Percentiles rank a stretch among this genome's conserved stretches.
These are phyloP conservation scores for Clohesyomyces aquaticus DNA, from an alignment of 495 filamentous ascomycete genomes.

Conservation along the genomic window DNA sequence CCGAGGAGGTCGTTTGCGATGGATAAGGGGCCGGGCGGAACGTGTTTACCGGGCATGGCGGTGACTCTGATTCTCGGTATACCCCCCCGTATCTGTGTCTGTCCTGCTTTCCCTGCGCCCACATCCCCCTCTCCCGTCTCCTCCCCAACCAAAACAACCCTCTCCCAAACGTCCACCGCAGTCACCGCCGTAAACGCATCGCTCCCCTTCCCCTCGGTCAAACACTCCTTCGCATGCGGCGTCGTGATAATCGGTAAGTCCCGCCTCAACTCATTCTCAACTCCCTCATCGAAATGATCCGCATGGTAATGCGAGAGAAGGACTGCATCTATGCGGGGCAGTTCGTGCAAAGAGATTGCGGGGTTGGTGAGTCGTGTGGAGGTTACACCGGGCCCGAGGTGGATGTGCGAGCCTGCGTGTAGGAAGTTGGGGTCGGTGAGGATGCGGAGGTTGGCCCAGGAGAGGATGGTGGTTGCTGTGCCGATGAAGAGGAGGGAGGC, in stretches of 20 bases:
- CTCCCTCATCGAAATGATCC: slow-evolving; percentile 61
- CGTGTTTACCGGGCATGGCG: slow-evolving; percentile 73
- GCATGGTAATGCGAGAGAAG: slow-evolving; percentile 69
- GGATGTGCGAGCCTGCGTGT: slow-evolving; percentile 69
- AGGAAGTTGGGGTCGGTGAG: slow-evolving; percentile 75
- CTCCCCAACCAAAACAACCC: too few species aligned
- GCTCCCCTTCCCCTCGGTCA: slow-evolving; percentile 47
- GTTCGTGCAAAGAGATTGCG: slow-evolving; percentile 62
- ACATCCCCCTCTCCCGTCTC: too few species aligned
- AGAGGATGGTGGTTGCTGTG: slow-evolving; percentile 67
- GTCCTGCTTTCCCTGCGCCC: too few species aligned
- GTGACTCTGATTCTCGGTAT: slow-evolving; percentile 59
- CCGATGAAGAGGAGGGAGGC: slow-evolving; percentile 63
- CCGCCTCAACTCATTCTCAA: slow-evolving; percentile 61
- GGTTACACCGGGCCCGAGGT: slow-evolving; percentile 65
- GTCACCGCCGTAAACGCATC: slow-evolving; percentile 59
- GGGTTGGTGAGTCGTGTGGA: slow-evolving; percentile 58
- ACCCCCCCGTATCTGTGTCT: too few species aligned
- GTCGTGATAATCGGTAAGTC: slow-evolving; percentile 68
- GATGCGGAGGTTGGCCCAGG: slow-evolving; percentile 65
- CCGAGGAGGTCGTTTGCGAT: slow-evolving; percentile 60
- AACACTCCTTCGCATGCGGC: slow-evolving; percentile 61
- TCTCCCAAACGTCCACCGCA: slow-evolving; percentile 61
- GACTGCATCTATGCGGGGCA: slow-evolving; percentile 64
- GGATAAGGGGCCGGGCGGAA: slow-evolving; percentile 57